phyloP scores from a whole-genome alignment of 1,284 basidiomycete species.

The Mycosarcoma mackinlayi region DNA sequence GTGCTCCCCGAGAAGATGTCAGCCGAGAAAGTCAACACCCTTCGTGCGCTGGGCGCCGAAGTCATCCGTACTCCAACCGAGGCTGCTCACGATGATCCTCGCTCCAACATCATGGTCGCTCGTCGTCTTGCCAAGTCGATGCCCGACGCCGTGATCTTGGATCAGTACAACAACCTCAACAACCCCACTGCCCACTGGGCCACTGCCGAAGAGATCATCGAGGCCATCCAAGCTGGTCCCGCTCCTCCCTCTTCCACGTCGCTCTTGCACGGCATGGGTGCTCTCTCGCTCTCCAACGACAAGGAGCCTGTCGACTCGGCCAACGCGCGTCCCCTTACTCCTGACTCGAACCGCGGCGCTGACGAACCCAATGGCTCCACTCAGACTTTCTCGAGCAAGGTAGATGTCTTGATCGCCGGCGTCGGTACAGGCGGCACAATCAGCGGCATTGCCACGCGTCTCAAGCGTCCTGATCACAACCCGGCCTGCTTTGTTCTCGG shows the following conservation, averaged over 20 bases:
- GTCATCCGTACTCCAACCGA: conserved; percentile 94
- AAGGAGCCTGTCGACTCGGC: conserved; percentile 19
- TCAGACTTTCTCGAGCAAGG: conserved; percentile 64
- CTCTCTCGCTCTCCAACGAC: conserved; percentile 67
- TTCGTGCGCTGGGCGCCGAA: conserved; percentile 90
- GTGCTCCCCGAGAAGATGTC: conserved; percentile 95
- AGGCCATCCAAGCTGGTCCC: conserved; percentile 77
- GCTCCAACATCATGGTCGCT: conserved; percentile 90
- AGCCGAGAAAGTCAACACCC: conserved; percentile 89
- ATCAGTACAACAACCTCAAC: conserved; percentile 81
- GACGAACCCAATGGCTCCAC: conserved; percentile 34
- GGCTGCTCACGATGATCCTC: conserved; percentile 84
- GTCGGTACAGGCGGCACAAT: conserved; percentile 96
- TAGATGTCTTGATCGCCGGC: conserved; percentile 86
- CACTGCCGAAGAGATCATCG: conserved; percentile 70
- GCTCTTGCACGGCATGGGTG: conserved; percentile 56
- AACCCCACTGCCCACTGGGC: conserved; percentile 69
- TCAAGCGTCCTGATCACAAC: conserved; percentile 71
- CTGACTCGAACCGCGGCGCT: conserved; percentile 47
- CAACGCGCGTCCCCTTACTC: conserved; percentile 42
- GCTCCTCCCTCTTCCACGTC: conserved; percentile 57
- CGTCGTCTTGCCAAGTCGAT: conserved; percentile 81
- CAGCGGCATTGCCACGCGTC: conserved; percentile 83
- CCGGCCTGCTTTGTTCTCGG: conserved; percentile 75
- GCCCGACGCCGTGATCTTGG: conserved; percentile 86